phyloP scores from a whole-genome alignment of 805 yeast genomes.

The Saturnispora hagleri region DNA sequence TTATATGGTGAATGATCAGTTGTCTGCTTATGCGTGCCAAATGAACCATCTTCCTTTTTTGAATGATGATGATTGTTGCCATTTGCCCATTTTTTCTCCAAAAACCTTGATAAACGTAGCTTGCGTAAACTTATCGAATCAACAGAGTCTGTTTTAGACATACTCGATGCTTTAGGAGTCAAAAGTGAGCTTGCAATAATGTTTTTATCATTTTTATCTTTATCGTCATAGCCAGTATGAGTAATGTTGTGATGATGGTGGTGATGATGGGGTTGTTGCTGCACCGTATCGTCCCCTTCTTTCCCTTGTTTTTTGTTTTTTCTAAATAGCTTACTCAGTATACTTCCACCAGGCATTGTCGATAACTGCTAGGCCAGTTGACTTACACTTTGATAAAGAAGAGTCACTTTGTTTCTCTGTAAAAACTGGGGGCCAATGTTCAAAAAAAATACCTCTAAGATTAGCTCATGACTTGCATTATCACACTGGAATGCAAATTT shows the following conservation, averaged over 20 bases:
- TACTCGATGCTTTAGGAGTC: background rate
- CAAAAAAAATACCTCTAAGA: background rate
- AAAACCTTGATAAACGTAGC: slow-evolving; percentile 12
- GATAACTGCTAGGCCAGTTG: background rate
- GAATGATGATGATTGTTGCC: background rate
- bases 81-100: slow-evolving; percentile 11
- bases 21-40: background rate
- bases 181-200: background rate
- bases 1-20: background rate
- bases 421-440: background rate
- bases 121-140: slow-evolving; percentile 12
- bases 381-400: background rate
- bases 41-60: background rate
- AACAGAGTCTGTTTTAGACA: slow-evolving; percentile 9
- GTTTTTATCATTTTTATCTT: background rate
- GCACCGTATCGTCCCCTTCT: background rate
- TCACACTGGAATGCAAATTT: too few relatives aligned
- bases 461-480: background rate
- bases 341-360: background rate
- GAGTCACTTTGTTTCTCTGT: background rate
- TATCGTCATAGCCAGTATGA: background rate
- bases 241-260: background rate
- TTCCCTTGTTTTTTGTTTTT: background rate
- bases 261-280: background rate
- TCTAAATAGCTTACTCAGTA: background rate